Conservation (phyloP, 495 filamentous ascomycete species). For the Cetradonia linearis region DNA sequence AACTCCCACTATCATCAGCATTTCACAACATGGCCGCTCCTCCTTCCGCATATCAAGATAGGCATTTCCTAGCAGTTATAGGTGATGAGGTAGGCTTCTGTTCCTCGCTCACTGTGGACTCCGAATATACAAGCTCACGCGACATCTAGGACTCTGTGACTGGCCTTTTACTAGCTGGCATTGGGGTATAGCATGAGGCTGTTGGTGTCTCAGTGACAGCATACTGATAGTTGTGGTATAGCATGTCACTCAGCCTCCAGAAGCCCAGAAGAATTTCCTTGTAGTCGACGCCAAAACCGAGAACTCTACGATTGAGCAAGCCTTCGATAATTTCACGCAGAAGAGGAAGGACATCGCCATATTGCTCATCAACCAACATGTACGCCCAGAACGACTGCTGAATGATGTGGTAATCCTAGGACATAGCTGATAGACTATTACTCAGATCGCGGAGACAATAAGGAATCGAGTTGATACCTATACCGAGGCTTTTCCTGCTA, state of each 20-base stretch:
- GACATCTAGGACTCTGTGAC: constrained; percentile 73
- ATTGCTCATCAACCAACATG: constrained; percentile 95
- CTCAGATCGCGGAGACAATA: constrained; percentile 92
- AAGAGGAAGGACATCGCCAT: constrained; percentile 94
- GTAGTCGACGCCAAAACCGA: constrained; percentile 92
- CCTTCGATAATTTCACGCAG: constrained; percentile 80
- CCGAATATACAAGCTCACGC: constrained; percentile 24
- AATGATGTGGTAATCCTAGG: neutral
- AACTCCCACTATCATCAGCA: neutral
- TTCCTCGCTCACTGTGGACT: neutral
- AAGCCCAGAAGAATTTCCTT: constrained; percentile 92
- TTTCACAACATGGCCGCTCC: constrained; percentile 40
- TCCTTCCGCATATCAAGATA: constrained; percentile 64
- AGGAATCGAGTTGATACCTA: constrained; percentile 54
- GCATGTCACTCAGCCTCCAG: constrained; percentile 71
- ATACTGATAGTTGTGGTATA: constrained; percentile 23
- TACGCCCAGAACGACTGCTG: constrained; percentile 35
- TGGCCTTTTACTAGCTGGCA: constrained; percentile 83
- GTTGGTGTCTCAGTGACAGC: constrained; percentile 6
- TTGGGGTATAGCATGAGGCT: constrained; percentile 58
- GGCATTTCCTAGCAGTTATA: constrained; percentile 94
- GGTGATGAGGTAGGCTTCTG: constrained; percentile 72
- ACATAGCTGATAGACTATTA: neutral
- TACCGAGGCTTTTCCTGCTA: constrained; percentile 45
- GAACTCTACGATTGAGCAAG: constrained; percentile 73